Evolutionary conservation across 2,329 filamentous ascomycete genomes (phyloP).

Genomic region (Fusarium tupiense): DNA sequence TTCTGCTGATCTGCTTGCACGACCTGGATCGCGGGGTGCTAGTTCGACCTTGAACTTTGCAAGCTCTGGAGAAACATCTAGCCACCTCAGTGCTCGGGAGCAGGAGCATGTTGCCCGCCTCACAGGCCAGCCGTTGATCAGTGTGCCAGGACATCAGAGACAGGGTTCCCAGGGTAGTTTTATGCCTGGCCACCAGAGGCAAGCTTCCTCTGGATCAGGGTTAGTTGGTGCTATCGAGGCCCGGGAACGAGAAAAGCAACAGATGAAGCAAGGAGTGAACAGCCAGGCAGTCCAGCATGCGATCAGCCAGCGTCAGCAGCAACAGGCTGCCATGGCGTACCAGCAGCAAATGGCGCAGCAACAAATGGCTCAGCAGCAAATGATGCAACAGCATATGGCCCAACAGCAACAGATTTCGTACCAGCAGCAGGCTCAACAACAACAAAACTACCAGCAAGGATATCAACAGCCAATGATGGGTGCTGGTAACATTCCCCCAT

Average conservation of each 20-base stretch:
- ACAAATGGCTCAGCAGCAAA: slow-evolving; percentile 43
- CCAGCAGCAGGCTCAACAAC: slow-evolving; percentile 60
- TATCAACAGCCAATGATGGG: slow-evolving; percentile 41
- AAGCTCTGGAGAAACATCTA: slow-evolving; percentile 49
- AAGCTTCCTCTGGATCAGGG: slow-evolving; percentile 63
- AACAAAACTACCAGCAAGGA: slow-evolving; percentile 38
- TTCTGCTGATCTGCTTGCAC: slow-evolving; percentile 59
- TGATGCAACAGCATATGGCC: slow-evolving; percentile 39
- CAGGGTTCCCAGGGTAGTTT: slow-evolving; percentile 61
- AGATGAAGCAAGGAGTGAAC: slow-evolving; percentile 74
- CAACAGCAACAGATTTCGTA: slow-evolving; percentile 47
- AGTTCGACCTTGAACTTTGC: slow-evolving; percentile 62
- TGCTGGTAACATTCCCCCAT: slow-evolving; percentile 39
- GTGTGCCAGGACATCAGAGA: slow-evolving; percentile 66
- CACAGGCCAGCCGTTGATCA: slow-evolving; percentile 80
- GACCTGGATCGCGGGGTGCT: slow-evolving; percentile 69
- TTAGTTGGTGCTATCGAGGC: slow-evolving; percentile 83
- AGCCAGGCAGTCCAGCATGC: slow-evolving; percentile 38
- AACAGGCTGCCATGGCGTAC: slow-evolving; percentile 25
- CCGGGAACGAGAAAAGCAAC: slow-evolving; percentile 79
- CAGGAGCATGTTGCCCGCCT: slow-evolving; percentile 88
- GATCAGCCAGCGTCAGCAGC: slow-evolving; percentile 34
- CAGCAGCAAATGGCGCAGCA: slow-evolving; percentile 63
- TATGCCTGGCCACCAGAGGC: slow-evolving; percentile 64
- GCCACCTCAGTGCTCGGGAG: slow-evolving; percentile 82